Evolutionary conservation across 805 yeast species (phyloP).

Genomic region (Saturnispora galanensis): DNA sequence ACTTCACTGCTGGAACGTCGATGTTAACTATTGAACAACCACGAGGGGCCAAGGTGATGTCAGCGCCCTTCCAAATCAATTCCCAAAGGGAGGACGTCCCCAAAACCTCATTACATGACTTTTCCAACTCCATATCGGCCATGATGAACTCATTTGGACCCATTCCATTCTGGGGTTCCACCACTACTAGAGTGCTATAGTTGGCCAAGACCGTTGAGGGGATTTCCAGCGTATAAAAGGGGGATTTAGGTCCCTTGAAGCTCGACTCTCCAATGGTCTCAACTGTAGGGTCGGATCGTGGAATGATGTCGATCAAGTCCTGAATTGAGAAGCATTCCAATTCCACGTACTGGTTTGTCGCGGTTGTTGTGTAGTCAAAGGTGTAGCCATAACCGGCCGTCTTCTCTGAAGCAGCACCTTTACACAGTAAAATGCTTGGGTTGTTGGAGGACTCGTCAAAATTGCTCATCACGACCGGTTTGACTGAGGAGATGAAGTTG

Average conservation of each 20-base stretch:
- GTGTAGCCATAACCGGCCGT: constrained; percentile 14
- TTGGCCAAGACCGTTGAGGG: constrained; percentile 29
- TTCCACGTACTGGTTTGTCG: constrained; percentile 29
- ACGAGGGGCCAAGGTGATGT: constrained; percentile 32
- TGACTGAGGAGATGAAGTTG: constrained; percentile 24
- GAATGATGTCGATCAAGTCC: constrained; percentile 33
- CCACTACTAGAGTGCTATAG: constrained; percentile 44
- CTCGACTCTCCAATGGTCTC: constrained; percentile 42
- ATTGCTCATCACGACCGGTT: constrained; percentile 13
- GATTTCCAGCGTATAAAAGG: constrained; percentile 41
- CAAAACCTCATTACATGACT: constrained; percentile 17
- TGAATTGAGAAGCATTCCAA: constrained; percentile 39
- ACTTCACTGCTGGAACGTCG: constrained; percentile 47
- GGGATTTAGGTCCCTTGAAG: constrained; percentile 36
- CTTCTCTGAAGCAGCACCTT: constrained; percentile 13
- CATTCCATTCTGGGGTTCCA: constrained; percentile 22
- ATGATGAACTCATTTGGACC: constrained; percentile 25
- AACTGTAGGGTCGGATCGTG: constrained; percentile 36
- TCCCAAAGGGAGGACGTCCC: constrained; percentile 29
- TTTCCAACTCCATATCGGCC: constrained; percentile 28
- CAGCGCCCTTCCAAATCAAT: constrained; percentile 30
- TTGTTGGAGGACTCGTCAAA: constrained; percentile 17
- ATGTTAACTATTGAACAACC: constrained; percentile 39
- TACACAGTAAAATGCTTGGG: constrained; percentile 25
- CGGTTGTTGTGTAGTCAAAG: constrained; percentile 31